Conservation (phyloP, 78 protist species). For the Fonticula alba region DNA sequence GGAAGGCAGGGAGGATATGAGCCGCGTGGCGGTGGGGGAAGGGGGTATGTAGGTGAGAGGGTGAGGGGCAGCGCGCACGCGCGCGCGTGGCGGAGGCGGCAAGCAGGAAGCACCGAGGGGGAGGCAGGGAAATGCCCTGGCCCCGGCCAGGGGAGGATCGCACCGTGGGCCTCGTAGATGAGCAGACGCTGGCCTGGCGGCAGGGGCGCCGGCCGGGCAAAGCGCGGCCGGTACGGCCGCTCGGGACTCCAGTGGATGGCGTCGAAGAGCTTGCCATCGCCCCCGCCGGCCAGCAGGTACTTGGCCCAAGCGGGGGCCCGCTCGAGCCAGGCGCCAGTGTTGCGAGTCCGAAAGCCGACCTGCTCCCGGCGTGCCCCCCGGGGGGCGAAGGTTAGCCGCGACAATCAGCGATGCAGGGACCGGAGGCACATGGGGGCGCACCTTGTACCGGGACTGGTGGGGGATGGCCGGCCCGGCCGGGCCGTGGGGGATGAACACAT, state of each 20-base stretch:
- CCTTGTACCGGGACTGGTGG: too few species aligned
- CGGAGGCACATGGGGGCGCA: too few species aligned
- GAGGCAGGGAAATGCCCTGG: background rate
- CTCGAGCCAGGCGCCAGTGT: too few species aligned
- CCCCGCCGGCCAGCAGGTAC: slow-evolving; percentile 33
- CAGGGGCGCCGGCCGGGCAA: slow-evolving; percentile 30
- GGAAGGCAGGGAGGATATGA: background rate
- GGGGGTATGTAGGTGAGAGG: background rate
- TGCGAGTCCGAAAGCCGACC: too few species aligned
- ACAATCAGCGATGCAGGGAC: too few species aligned
- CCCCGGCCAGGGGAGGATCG: background rate
- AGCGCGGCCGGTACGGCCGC: slow-evolving; percentile 8
- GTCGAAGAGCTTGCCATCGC: background rate
- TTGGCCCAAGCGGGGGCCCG: slow-evolving; percentile 69
- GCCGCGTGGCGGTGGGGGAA: background rate
- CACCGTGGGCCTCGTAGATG: slow-evolving; percentile 66
- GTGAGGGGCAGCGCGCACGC: background rate
- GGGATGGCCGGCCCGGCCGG: too few species aligned
- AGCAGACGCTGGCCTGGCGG: slow-evolving; percentile 15
- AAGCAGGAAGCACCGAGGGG: background rate
- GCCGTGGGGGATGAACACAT: too few species aligned
- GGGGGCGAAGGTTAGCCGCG: too few species aligned
- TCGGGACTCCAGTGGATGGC: slow-evolving; percentile 58
- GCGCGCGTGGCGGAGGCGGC: background rate
- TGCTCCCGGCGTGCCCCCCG: too few species aligned